These are phyloP conservation scores for Solanum aculeatissimum DNA, from an alignment of 305 asterid genomes.

Conservation along the genomic window DNA sequence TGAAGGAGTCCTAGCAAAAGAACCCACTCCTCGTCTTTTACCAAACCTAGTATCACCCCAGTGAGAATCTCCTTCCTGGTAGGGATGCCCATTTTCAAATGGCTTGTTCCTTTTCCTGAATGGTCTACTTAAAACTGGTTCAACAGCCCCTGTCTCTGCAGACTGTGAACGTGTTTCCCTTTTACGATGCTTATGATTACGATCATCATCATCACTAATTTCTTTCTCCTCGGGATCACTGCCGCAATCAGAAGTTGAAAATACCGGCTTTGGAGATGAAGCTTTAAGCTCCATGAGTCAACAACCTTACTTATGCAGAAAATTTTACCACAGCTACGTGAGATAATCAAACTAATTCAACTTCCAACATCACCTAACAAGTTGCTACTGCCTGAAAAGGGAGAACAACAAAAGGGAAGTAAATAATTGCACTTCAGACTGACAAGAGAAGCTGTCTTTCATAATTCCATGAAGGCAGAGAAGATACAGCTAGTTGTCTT, in stretches of 20 bases:
- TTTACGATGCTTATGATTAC: slow-evolving; percentile 96
- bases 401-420: background rate
- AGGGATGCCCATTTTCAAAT: slow-evolving; percentile 61
- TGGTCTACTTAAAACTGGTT: slow-evolving; percentile 49
- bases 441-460: background rate
- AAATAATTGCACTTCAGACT: background rate
- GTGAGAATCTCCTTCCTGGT: slow-evolving; percentile 56
- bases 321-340: background rate
- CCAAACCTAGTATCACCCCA: slow-evolving; percentile 57
- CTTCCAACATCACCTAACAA: background rate
- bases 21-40: slow-evolving; percentile 42
- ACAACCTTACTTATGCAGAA: background rate
- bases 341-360: background rate
- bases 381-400: background rate
- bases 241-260: slow-evolving; percentile 52
- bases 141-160: slow-evolving; percentile 53
- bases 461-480: background rate
- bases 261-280: slow-evolving; percentile 51
- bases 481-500: background rate
- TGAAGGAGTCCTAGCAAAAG: slow-evolving; percentile 46
- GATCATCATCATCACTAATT: slow-evolving; percentile 97
- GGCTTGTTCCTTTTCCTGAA: slow-evolving; percentile 65
- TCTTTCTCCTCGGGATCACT: slow-evolving; percentile 86
- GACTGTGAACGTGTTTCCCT: slow-evolving; percentile 66
- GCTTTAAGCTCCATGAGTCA: slow-evolving; percentile 58